Percentiles rank a stretch among this genome's conserved stretches.
Evolutionary conservation across 225 moss, liverwort and hornwort genomes (phyloP).

Genomic region (Anthoceros angustus): DNA sequence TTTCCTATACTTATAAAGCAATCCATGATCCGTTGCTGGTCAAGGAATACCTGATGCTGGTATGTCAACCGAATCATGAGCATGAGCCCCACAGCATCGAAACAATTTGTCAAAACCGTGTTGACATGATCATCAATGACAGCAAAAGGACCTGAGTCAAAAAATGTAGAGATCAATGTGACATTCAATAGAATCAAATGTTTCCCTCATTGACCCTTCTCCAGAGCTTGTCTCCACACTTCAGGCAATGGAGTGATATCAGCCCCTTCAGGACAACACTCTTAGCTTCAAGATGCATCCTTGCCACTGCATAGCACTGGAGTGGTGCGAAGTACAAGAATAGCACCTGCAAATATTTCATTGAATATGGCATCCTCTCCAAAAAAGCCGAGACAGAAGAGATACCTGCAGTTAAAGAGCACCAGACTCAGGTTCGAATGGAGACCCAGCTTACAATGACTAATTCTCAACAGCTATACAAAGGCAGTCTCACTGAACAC

Average conservation of each 20-base stretch:
- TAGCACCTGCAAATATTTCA: constrained; percentile 74
- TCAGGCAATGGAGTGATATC: not conserved
- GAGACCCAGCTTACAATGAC: not conserved
- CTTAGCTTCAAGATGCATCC: not conserved
- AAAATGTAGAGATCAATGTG: not conserved
- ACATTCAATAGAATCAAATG: too few relatives aligned
- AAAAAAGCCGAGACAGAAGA: constrained; percentile 86
- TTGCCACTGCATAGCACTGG: not conserved
- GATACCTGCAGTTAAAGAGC: constrained; percentile 43
- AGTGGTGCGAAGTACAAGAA: not conserved
- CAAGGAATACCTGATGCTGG: constrained; percentile 59
- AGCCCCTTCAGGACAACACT: not conserved
- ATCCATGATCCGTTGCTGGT: too few relatives aligned
- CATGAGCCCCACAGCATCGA: constrained; percentile 94
- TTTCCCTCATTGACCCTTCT: too few relatives aligned
- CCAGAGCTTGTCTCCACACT: too few relatives aligned
- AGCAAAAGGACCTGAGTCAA: constrained; percentile 61
- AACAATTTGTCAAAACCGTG: constrained; percentile 77
- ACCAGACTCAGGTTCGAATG: not conserved
- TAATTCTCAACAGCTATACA: not conserved
- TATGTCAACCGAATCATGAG: constrained; percentile 96
- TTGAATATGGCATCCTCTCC: constrained; percentile 84
- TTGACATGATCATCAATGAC: constrained; percentile 87
- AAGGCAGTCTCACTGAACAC: too few relatives aligned
- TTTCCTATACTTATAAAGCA: too few relatives aligned